Evolutionary conservation across 2,329 filamentous ascomycete genomes (phyloP), one percentile per base, ranked within the genome.

Genomic region (Paracoccidioides brasiliensis): DNA sequence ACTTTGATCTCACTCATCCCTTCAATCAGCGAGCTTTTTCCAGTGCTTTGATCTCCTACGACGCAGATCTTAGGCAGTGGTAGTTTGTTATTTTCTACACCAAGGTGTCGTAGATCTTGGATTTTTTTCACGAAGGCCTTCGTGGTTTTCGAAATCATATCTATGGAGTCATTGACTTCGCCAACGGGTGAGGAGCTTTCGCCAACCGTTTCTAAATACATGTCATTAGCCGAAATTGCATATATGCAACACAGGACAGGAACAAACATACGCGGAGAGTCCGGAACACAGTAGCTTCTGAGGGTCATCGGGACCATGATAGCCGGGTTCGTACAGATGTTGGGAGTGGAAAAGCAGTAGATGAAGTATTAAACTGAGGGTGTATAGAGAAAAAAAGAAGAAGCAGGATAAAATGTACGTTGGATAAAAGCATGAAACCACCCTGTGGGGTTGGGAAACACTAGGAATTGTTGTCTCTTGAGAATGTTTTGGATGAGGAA

Each of bases 41-140:
- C 90, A 0, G 88, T 85, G 0, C 82, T 87, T 64, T 95, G 90
- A 51, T 95, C 89, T 0, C 90, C 90, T 0, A 95, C 82, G 0
- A 95, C 80, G 5, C 91, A 86, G 8, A 94, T 82, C 61, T 89
- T 88, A 0, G 90, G 88, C 0, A 95, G 73, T 0, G 81, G 80
- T 0, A 88, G 80, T 0, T 74, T 64, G 4, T 82, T 79, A 15
- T 86, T 80, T 52, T 86, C 82, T 0, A 95, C 82, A 0, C 86
- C 87, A 0, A 91, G 77, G 5, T 83, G 78, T 52, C 88, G 81
- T 0, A 95, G 78, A 50, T 85, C 80, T 52, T 72, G 71, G 0
- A 75, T 70, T n/a, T 67, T 70, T 10, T 66, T 67, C 0, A 75
- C 68, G 4, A 74, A 57, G 0, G 56, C 56, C 40, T 69, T 70